These are phyloP conservation scores for Russula dissimulans DNA, from an alignment of 768 basidiomycete species.

Conservation along the genomic window DNA sequence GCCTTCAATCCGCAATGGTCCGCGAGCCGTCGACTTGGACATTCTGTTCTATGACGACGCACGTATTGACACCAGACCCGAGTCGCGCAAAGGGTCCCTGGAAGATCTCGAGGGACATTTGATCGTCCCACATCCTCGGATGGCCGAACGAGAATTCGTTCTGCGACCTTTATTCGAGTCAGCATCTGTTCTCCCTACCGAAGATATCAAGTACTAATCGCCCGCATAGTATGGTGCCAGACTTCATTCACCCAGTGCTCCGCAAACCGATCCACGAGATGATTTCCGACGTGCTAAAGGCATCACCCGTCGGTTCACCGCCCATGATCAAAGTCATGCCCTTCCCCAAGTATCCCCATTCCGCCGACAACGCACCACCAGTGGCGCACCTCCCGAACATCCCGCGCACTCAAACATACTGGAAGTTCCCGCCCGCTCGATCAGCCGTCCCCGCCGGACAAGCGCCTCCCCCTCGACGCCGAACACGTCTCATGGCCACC, in stretches of 20 bases:
- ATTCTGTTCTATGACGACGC: conserved; percentile 63
- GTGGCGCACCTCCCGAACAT: conserved; percentile 14
- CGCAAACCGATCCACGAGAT: conserved; percentile 40
- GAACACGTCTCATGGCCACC: conserved; percentile 80
- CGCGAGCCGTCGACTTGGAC: conserved; percentile 85
- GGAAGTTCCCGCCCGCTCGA: conserved; percentile 33
- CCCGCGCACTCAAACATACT: conserved; percentile 38
- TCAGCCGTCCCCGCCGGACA: conserved; percentile 7
- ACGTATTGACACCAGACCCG: conserved; percentile 48
- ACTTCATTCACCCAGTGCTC: conserved; percentile 54
- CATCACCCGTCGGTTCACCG: conserved; percentile 26
- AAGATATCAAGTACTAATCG: not conserved
- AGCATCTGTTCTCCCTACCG: conserved; percentile 25
- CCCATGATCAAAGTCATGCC: conserved; percentile 69
- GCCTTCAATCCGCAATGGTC: conserved; percentile 74
- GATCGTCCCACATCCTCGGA: conserved; percentile 73
- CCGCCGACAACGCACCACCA: conserved; percentile 12
- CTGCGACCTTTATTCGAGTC: conserved; percentile 83
- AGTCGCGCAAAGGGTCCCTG: conserved; percentile 30
- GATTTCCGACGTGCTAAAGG: conserved; percentile 33
- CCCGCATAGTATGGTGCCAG: conserved; percentile 63
- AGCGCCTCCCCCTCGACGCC: conserved; percentile 21
- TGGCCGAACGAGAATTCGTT: conserved; percentile 87
- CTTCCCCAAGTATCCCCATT: conserved; percentile 49
- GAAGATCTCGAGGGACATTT: conserved; percentile 60